phyloP scores from a whole-genome alignment of 768 basidiomycete genomes.

The Suillus plorans region DNA sequence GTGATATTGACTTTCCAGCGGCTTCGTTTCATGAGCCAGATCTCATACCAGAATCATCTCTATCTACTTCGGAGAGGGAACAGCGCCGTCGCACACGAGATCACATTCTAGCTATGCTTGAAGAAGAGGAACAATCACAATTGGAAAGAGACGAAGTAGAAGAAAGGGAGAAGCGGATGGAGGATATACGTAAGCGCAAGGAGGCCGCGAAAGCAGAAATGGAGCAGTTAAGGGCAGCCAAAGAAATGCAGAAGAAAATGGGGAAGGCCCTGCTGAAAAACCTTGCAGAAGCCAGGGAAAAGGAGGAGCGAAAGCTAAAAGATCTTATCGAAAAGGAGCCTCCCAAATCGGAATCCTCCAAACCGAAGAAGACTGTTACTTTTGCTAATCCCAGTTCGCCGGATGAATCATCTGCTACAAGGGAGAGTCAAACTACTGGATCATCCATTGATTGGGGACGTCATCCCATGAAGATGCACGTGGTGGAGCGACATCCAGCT shows the following conservation, averaged over 20 bases:
- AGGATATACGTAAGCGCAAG: slow-evolving; percentile 50
- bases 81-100: slow-evolving; percentile 58
- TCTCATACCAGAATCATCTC: slow-evolving; percentile 44
- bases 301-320: slow-evolving; percentile 35
- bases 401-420: slow-evolving; percentile 18
- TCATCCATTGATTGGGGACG: slow-evolving; percentile 44
- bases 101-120: slow-evolving; percentile 63
- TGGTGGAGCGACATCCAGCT: slow-evolving; percentile 62
- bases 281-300: slow-evolving; percentile 36
- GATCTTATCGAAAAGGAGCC: slow-evolving; percentile 29
- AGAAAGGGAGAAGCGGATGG: slow-evolving; percentile 42
- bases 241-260: slow-evolving; percentile 75
- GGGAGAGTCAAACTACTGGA: slow-evolving; percentile 7
- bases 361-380: slow-evolving; percentile 59
- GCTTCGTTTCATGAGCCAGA: slow-evolving; percentile 40
- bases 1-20: slow-evolving; percentile 15
- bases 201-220: slow-evolving; percentile 45
- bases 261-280: slow-evolving; percentile 62
- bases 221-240: slow-evolving; percentile 36
- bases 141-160: slow-evolving; percentile 40
- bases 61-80: slow-evolving; percentile 48
- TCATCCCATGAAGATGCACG: slow-evolving; percentile 63
- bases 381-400: slow-evolving; percentile 49
- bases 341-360: slow-evolving; percentile 23
- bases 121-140: slow-evolving; percentile 63